A percentile compares a stretch with the other conserved stretches of the same genome.
Conservation (phyloP, 305 asterid species). For the Fraxinus greggii region DNA sequence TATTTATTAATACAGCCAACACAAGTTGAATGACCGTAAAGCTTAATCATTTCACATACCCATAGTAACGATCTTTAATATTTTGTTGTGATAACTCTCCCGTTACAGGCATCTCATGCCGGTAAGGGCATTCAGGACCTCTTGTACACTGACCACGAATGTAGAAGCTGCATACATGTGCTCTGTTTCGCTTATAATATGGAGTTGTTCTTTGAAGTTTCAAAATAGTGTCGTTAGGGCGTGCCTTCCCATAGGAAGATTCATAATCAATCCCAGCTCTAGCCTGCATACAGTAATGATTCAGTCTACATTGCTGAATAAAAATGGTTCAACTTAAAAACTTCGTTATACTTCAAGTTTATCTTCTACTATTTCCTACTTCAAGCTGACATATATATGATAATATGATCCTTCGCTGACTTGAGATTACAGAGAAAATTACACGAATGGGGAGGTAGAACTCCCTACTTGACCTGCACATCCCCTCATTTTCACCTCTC, state of each 20-base stretch:
- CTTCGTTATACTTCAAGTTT: not conserved
- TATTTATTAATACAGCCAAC: slow-evolving; percentile 2
- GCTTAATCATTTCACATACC: slow-evolving; percentile 47
- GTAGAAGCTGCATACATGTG: slow-evolving; percentile 91
- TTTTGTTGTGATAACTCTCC: slow-evolving; percentile 95
- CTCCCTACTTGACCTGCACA: not conserved
- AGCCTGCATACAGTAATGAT: slow-evolving; percentile 51
- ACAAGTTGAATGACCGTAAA: slow-evolving; percentile 13
- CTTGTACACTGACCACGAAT: slow-evolving; percentile 95
- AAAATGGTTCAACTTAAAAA: not conserved
- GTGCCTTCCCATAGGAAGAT: slow-evolving; percentile 87
- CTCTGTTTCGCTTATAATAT: slow-evolving; percentile 87
- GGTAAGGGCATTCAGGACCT: slow-evolving; percentile 92
- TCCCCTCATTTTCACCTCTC: not conserved
- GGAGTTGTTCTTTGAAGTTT: slow-evolving; percentile 95
- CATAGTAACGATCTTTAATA: slow-evolving; percentile 90
- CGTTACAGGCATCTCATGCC: slow-evolving; percentile 95
- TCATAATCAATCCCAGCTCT: slow-evolving; percentile 97
- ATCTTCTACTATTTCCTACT: not conserved
- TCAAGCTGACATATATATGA: not conserved
- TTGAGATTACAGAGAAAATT: not conserved
- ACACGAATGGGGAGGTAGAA: not conserved
- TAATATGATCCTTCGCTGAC: not conserved
- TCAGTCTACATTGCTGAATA: slow-evolving; percentile 10
- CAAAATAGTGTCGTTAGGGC: slow-evolving; percentile 78